Base-by-base conservation (phyloP, 2,329 filamentous ascomycete genomes). In the Beauveria sp. region DNA sequence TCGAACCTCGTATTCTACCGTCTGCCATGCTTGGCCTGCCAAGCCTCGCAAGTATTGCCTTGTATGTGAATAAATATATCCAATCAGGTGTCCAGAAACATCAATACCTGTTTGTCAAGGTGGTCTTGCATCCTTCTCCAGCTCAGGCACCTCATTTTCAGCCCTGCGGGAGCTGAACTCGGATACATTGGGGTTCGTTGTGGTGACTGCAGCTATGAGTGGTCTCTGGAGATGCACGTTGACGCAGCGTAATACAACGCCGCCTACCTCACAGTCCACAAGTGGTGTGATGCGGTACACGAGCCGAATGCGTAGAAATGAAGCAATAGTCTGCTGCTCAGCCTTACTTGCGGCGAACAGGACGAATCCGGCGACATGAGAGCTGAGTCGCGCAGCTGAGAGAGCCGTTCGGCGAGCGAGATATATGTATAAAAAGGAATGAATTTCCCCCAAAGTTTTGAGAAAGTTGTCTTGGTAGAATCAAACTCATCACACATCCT, bases 1-100 rank as follows among this genome's bases (percentile, higher is more conserved):
- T 55, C 38, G 40, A 55, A 55, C 16, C 52, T 55, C 52, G 52
- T 55, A 45, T 55, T 55, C 52, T 55, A 31, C 24, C 52, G 52
- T 54, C 38, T 28, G 38, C 38, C 52, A 38, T 24, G 38, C 31
- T 34, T 34, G 12, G 52, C 16, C 16, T 16, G 52, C 40, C 52
- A 55, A 55, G 52, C 38, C 38, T 43, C 12, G 24, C 24, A 20
- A n/a, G 40, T n/a, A 16, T 45, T 4, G 16, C 22, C 38, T 8
- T n/a, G 18, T 34, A 14, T n/a, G 10, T 34, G 31, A 52, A 24
- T 24, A 14, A 24, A 34, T 3, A 5, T 9, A 22, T 45, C 38
- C 38, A 45, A 31, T 38, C 18, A 14, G 38, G 10, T 12, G 9
- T 10, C 40, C 31, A 12, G n/a, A 10, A n/a, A 6, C 7, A 28